phyloP scores from a whole-genome alignment of 768 basidiomycete genomes.

The Lyophyllum decastes region DNA sequence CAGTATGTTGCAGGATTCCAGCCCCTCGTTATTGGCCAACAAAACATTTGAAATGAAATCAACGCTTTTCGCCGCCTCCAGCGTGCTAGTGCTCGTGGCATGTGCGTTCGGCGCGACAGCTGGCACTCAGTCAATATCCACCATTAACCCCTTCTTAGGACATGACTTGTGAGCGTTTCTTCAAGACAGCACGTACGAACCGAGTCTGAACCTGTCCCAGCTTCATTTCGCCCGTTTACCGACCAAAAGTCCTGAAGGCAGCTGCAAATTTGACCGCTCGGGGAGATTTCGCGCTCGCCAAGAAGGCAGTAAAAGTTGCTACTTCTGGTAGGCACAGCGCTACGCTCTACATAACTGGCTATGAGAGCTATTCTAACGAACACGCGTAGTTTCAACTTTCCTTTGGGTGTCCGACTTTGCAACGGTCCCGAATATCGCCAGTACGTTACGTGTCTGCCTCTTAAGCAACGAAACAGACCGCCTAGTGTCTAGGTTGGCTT shows the following conservation, averaged over 20 bases:
- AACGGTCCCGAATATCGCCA: not conserved
- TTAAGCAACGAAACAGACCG: not conserved
- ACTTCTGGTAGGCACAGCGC: not conserved
- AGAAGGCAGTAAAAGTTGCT: slow-evolving; percentile 1
- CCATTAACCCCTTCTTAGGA: slow-evolving; percentile 1
- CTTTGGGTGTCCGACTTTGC: slow-evolving; percentile 5
- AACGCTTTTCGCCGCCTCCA: not conserved
- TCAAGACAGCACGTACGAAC: not conserved
- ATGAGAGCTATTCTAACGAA: not conserved
- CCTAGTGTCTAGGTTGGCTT: not conserved
- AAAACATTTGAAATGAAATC: not conserved
- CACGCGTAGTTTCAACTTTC: slow-evolving; percentile 1
- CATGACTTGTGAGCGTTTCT: not conserved
- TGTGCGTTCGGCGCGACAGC: not conserved
- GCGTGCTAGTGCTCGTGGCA: not conserved
- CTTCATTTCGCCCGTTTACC: slow-evolving; percentile 3
- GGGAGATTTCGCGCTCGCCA: slow-evolving; percentile 2
- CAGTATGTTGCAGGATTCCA: not conserved
- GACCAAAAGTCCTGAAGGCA: not conserved
- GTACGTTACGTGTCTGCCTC: not conserved
- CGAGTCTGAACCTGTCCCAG: not conserved
- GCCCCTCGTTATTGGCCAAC: not conserved
- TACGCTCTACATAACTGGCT: not conserved
- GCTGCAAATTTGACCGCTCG: slow-evolving; percentile 1
- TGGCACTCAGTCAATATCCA: not conserved